phyloP scores from a whole-genome alignment of 345 rosid genomes.

The Lepidium didymum region DNA sequence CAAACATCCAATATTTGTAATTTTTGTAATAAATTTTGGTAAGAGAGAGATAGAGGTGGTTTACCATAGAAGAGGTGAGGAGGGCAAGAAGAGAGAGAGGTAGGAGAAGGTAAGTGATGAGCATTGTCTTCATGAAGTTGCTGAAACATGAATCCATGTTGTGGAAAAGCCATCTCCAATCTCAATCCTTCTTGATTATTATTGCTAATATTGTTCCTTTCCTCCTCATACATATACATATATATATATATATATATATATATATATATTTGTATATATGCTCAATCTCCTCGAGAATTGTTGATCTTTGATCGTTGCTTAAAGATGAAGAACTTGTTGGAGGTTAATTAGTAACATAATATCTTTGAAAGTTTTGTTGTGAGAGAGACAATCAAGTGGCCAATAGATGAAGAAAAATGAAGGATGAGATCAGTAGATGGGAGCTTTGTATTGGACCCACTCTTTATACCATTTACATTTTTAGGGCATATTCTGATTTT shows the following conservation, averaged over 20 bases:
- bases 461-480: slow-evolving; percentile 25
- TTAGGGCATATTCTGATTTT: slow-evolving; percentile 24
- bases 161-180: slow-evolving; percentile 65
- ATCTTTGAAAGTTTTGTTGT: background rate
- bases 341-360: background rate
- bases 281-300: background rate
- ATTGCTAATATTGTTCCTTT: slow-evolving; percentile 1
- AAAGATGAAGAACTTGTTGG: background rate
- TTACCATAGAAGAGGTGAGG: slow-evolving; percentile 68
- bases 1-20: background rate
- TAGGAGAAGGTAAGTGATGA: slow-evolving; percentile 54
- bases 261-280: background rate
- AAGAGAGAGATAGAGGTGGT: background rate
- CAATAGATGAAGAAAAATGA: background rate
- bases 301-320: background rate
- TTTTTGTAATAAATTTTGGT: background rate
- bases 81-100: slow-evolving; percentile 58
- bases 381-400: background rate
- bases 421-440: slow-evolving; percentile 17
- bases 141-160: slow-evolving; percentile 61
- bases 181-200: slow-evolving; percentile 24
- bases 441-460: slow-evolving; percentile 28
- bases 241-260: background rate
- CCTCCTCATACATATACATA: slow-evolving; percentile 26
- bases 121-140: slow-evolving; percentile 52